Conservation (phyloP, 140 eudicot genomes). For the Oenanthe javanica region DNA sequence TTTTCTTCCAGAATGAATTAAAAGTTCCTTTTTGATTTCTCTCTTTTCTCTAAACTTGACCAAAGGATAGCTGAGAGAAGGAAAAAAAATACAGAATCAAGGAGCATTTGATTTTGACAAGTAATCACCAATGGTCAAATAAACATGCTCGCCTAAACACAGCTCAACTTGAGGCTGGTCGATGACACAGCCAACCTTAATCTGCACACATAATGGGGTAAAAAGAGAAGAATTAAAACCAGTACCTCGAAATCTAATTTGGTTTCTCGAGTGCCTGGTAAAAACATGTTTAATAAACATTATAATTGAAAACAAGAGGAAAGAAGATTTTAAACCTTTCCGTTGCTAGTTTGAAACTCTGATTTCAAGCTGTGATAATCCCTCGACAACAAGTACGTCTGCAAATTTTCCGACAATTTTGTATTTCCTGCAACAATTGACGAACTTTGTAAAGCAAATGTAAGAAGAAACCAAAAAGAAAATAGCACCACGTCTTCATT, state of each 20-base stretch:
- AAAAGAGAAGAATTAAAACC: neutral
- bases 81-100: slow-evolving; percentile 3
- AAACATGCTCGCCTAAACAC: slow-evolving; percentile 51
- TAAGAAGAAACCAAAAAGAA: neutral
- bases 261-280: neutral
- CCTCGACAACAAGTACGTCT: slow-evolving; percentile 54
- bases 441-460: neutral
- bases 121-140: slow-evolving; percentile 61
- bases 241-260: no score
- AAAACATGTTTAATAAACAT: neutral
- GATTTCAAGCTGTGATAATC: slow-evolving; percentile 56
- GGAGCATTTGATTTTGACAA: slow-evolving; percentile 24
- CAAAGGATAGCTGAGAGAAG: neutral
- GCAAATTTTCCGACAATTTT: slow-evolving; percentile 35
- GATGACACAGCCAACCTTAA: slow-evolving; percentile 45
- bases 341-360: slow-evolving; percentile 61
- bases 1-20: neutral
- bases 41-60: neutral
- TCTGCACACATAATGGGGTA: slow-evolving; percentile 24
- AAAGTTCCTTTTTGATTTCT: neutral
- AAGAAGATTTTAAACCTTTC: slow-evolving; percentile 34
- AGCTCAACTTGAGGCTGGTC: slow-evolving; percentile 53
- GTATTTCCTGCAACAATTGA: slow-evolving; percentile 36
- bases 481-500: neutral
- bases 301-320: neutral